phyloP scores from a whole-genome alignment of 129 eudicot genomes.

The Arctium minus region DNA sequence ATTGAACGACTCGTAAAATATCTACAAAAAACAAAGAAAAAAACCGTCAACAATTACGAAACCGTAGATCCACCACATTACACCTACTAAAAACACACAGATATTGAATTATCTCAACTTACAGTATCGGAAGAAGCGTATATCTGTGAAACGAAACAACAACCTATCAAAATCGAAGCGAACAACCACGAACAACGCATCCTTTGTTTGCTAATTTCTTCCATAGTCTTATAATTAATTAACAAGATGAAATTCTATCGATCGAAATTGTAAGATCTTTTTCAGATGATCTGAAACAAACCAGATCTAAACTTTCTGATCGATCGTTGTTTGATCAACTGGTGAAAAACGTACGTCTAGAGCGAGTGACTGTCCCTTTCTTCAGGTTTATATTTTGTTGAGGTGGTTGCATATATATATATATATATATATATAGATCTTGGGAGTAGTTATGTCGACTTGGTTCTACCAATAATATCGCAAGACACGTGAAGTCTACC shows the following conservation, averaged over 20 bases:
- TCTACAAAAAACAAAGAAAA: constrained; percentile 22
- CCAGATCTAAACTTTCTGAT: background rate
- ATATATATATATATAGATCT: constrained; percentile 15
- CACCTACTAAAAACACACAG: background rate
- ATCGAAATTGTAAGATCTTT: background rate
- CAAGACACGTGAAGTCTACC: constrained; percentile 41
- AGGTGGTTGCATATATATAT: constrained; percentile 8
- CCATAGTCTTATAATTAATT: constrained; percentile 20
- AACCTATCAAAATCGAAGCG: constrained; percentile 28
- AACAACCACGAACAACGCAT: constrained; percentile 21
- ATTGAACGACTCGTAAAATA: constrained; percentile 60
- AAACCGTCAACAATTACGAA: background rate
- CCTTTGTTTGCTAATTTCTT: constrained; percentile 26
- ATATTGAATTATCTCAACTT: background rate
- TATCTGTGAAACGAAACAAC: constrained; percentile 42
- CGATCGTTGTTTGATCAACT: background rate
- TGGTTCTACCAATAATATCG: constrained; percentile 38
- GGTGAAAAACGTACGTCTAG: background rate
- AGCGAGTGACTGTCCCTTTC: background rate
- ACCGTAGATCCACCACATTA: background rate
- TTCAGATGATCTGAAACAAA: background rate
- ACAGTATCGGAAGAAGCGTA: constrained; percentile 55
- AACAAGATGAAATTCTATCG: background rate
- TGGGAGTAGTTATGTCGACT: constrained; percentile 22
- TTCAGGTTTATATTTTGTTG: background rate